These are phyloP conservation scores for Noccaea caerulescens DNA, from an alignment of 345 rosid genomes.

Conservation along the genomic window DNA sequence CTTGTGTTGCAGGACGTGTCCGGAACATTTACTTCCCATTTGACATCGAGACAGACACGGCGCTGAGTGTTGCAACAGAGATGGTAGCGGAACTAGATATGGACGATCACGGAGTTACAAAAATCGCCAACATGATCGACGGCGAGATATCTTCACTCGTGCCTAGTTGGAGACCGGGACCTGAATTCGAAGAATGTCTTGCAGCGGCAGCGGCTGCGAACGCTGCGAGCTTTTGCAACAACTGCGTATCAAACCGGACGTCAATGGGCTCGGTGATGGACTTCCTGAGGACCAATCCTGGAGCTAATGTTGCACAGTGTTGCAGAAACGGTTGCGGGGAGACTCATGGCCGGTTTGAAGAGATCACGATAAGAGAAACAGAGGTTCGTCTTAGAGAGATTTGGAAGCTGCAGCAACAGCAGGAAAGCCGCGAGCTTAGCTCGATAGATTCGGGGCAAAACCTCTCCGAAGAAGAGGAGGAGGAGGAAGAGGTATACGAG, in stretches of 20 bases:
- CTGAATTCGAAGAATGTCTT: slow-evolving; percentile 70
- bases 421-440: slow-evolving; percentile 74
- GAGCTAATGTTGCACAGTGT: slow-evolving; percentile 61
- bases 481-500: slow-evolving; percentile 39
- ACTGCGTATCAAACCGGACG: slow-evolving; percentile 78
- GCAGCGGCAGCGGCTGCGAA: slow-evolving; percentile 53
- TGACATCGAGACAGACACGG: slow-evolving; percentile 79
- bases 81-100: slow-evolving; percentile 95
- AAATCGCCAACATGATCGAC: slow-evolving; percentile 90
- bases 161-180: slow-evolving; percentile 83
- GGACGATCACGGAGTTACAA: slow-evolving; percentile 84
- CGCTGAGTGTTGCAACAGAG: slow-evolving; percentile 90
- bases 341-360: slow-evolving; percentile 93
- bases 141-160: slow-evolving; percentile 82
- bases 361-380: slow-evolving; percentile 64
- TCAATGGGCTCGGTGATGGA: slow-evolving; percentile 88
- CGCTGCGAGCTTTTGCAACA: slow-evolving; percentile 57
- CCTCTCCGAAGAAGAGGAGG: slow-evolving; percentile 75
- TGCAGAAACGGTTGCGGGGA: slow-evolving; percentile 79
- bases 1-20: slow-evolving; percentile 60
- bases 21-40: slow-evolving; percentile 92
- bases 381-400: slow-evolving; percentile 60
- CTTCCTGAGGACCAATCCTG: slow-evolving; percentile 60
- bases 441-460: slow-evolving; percentile 66
- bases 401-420: slow-evolving; percentile 74